Evolutionary conservation across 805 yeast species (phyloP), one percentile per base, ranked within the genome.

Genomic region (Clavispora phyllophila): DNA sequence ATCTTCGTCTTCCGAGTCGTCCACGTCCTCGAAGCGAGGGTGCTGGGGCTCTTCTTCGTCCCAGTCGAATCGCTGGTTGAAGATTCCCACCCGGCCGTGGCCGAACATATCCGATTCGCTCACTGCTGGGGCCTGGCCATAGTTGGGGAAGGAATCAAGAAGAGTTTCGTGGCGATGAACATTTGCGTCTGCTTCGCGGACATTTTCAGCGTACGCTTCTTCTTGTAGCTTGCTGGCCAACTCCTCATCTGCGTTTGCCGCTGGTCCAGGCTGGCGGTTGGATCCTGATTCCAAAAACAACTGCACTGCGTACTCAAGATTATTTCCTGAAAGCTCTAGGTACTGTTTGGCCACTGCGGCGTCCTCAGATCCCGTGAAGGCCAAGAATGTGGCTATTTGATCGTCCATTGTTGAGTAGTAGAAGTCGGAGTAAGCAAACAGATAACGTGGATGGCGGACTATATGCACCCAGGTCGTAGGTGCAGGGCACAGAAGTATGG

Each of bases 291-390:
- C 98, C 65, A 85, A 82, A 62, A 68, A 93, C 35, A 93, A 68
- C 12, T 88, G 79, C 7, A 93, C 86, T 0, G 99, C 98, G 17
- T 80, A 76, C 44, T 90, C 96, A 26, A 91, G 59, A 58, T 87
- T 79, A 36, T 80, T 79, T 39, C 83, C 89, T 4, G 91, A 75
- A 67, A 91, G 81, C 20, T 83, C 89, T 17, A 93, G 61, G 57
- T 83, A 93, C 51, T 83, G 87, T 41, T 72, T 67, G 0, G 98
- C 98, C 10, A 76, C 66, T 5, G 72, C 73, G 1, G 76, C 72
- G 57, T 85, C 91, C 2, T 79, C 73, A 2, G 79, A 78, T 18
- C 87, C 85, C 0, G 98, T 89, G 41, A 93, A 82, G 32, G 91
- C 90, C 61, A 90, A 70, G 62, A 93, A 93, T 18, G 82, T 77